Conservation (phyloP, 2,329 filamentous ascomycete genomes). For the Microsporum canis region DNA sequence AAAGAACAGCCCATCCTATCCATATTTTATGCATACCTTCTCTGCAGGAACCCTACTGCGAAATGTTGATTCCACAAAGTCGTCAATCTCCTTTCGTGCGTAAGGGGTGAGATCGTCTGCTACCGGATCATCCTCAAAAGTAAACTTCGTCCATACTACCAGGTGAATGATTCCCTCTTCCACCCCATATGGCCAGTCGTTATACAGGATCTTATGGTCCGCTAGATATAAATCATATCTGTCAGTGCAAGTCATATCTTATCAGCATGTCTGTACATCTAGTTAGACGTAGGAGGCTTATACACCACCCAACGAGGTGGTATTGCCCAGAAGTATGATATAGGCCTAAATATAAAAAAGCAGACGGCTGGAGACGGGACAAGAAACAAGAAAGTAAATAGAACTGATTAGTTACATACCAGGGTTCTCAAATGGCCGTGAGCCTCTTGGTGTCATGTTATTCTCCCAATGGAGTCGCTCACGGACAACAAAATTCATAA, state of each 20-base stretch:
- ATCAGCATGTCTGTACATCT: neutral
- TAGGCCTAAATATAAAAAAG: neutral
- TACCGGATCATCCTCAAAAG: conserved; percentile 28
- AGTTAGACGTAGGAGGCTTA: neutral
- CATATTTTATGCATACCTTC: conserved; percentile 27
- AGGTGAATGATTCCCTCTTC: conserved; percentile 45
- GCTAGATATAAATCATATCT: conserved; percentile 2
- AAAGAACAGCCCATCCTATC: neutral
- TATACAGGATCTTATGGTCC: conserved; percentile 48
- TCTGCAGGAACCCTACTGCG: conserved; percentile 34
- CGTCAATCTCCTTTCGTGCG: conserved; percentile 37
- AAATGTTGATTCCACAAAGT: conserved; percentile 48
- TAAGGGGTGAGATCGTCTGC: conserved; percentile 44
- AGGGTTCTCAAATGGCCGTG: conserved; percentile 31
- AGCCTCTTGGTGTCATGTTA: conserved; percentile 16
- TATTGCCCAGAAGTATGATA: neutral
- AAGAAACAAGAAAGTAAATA: neutral
- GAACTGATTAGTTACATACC: conserved; percentile 19
- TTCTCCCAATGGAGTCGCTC: conserved; percentile 44
- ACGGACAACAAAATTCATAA: conserved; percentile 46
- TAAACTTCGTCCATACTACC: conserved; percentile 45
- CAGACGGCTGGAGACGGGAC: neutral
- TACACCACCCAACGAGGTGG: neutral
- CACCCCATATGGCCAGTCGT: conserved; percentile 55
- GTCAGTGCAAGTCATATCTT: neutral